Evolutionary conservation across 176 grass and related monocot species (phyloP).

Genomic region (Poa annua): DNA sequence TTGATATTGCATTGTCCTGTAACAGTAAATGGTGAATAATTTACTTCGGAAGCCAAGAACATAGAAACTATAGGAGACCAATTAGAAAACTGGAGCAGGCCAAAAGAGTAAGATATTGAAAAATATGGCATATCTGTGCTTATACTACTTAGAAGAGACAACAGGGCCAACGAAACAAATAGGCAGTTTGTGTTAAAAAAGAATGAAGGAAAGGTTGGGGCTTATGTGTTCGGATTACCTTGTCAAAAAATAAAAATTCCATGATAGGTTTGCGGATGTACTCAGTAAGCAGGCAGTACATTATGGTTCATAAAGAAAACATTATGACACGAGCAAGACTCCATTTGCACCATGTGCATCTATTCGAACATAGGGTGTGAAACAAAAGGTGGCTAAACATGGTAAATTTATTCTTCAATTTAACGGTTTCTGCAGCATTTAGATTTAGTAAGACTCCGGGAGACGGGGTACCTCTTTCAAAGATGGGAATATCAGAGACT

Average conservation of each 20-base stretch:
- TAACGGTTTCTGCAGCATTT: neutral
- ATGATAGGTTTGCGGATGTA: conserved; percentile 1
- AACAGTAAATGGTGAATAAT: conserved; percentile 21
- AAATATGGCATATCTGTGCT: conserved; percentile 32
- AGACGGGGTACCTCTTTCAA: conserved; percentile 74
- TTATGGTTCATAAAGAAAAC: neutral
- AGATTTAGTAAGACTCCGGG: neutral
- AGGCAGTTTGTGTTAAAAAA: neutral
- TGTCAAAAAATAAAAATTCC: neutral
- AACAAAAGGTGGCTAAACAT: neutral
- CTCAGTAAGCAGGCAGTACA: neutral
- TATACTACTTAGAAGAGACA: neutral
- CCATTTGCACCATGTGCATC: neutral
- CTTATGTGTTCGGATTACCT: conserved; percentile 1
- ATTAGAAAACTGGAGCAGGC: conserved; percentile 9
- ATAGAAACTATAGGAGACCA: conserved; percentile 2
- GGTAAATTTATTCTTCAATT: neutral
- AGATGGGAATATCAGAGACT: conserved; percentile 73
- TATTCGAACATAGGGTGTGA: neutral
- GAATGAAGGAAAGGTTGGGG: neutral
- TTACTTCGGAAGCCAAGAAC: conserved; percentile 11
- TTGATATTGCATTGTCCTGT: conserved; percentile 76
- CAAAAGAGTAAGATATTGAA: neutral
- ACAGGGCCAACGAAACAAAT: neutral
- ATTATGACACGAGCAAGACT: neutral